phyloP scores from a whole-genome alignment of 768 basidiomycete genomes.

The Cystofilobasidium ferigula region DNA sequence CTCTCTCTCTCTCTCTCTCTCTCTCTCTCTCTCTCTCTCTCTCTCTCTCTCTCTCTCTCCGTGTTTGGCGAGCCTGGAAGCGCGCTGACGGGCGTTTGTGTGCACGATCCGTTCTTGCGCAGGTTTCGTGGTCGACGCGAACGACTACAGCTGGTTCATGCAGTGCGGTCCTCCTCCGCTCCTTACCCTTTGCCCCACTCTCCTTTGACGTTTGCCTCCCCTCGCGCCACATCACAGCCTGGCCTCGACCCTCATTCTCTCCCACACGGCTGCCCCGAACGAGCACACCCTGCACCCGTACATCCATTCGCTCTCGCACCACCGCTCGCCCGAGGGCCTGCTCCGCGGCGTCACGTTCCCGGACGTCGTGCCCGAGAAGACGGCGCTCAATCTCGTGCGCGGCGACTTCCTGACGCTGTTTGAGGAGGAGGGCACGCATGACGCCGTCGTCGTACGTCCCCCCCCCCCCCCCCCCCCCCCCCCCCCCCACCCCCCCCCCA shows the following conservation, averaged over 20 bases:
- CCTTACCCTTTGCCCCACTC: neutral
- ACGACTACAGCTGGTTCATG: neutral
- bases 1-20: neutral
- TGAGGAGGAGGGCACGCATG: constrained; percentile 41
- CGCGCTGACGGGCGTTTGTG: no score
- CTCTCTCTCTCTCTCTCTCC: neutral
- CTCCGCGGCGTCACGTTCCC: constrained; percentile 45
- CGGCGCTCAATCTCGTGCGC: constrained; percentile 45
- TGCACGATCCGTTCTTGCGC: no score
- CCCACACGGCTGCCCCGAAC: constrained; percentile 43
- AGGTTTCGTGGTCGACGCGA: neutral
- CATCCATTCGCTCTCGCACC: constrained; percentile 61
- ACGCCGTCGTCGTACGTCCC: constrained; percentile 45
- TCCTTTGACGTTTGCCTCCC: neutral
- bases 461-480: neutral
- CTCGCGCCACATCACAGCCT: constrained; percentile 49
- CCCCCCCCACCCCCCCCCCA: neutral
- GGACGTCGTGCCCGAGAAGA: constrained; percentile 48
- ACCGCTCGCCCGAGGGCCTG: constrained; percentile 30
- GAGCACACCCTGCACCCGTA: constrained; percentile 53
- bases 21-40: neutral
- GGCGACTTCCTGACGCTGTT: constrained; percentile 48
- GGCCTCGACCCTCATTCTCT: constrained; percentile 51
- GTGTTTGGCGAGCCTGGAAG: neutral
- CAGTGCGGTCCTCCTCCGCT: neutral